These are phyloP conservation scores for Hypoxylon sp. DNA, from an alignment of 2,329 filamentous ascomycete genomes.

Conservation along the genomic window DNA sequence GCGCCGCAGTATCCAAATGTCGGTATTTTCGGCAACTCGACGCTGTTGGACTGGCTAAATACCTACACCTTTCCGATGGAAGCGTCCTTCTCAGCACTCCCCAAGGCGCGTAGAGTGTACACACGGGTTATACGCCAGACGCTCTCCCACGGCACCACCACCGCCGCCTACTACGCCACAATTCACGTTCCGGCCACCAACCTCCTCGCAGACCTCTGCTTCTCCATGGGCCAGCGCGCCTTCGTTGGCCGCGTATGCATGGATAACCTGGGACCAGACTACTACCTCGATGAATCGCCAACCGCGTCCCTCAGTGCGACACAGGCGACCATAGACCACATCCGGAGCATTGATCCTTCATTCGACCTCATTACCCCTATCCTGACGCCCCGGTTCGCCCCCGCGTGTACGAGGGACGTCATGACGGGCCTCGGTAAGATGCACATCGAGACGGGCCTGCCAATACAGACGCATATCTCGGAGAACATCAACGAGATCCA, in stretches of 20 bases:
- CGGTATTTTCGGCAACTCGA: conserved; percentile 93
- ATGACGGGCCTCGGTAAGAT: conserved; percentile 74
- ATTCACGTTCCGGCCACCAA: conserved; percentile 91
- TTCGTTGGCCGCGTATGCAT: conserved; percentile 96
- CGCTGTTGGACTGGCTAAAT: conserved; percentile 91
- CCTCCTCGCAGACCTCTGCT: conserved; percentile 85
- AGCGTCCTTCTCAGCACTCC: conserved; percentile 73
- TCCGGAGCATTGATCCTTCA: conserved; percentile 73
- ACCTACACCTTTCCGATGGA: conserved; percentile 97
- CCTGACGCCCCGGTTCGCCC: conserved; percentile 80
- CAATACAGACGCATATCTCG: conserved; percentile 89
- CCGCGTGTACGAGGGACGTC: conserved; percentile 69
- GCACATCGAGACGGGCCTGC: conserved; percentile 71
- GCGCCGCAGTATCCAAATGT: conserved; percentile 95
- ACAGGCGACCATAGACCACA: conserved; percentile 72
- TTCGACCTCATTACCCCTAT: conserved; percentile 79
- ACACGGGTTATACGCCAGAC: conserved; percentile 82
- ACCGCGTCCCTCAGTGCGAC: conserved; percentile 69
- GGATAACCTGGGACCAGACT: conserved; percentile 80
- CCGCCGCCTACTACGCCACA: conserved; percentile 94
- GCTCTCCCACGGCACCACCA: conserved; percentile 90
- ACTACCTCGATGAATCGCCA: conserved; percentile 81
- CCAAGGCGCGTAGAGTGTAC: conserved; percentile 79
- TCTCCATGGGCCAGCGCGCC: conserved; percentile 84
- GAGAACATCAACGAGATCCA: conserved; percentile 82